Conservation (phyloP, 768 basidiomycete genomes). For the Phylloporus sp. region DNA sequence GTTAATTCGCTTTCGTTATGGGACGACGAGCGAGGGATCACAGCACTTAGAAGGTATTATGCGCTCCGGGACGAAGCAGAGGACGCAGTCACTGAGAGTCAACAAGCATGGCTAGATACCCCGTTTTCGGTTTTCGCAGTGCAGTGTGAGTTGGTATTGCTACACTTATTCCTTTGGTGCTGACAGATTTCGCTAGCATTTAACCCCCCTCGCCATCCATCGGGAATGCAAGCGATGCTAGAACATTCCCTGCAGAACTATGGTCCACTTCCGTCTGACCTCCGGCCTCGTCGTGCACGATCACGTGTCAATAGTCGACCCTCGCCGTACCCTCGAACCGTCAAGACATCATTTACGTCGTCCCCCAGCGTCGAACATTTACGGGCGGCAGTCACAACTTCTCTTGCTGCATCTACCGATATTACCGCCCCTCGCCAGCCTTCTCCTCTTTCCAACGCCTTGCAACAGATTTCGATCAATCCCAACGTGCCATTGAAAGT, state of each 20-base stretch:
- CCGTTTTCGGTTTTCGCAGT: conserved; percentile 67
- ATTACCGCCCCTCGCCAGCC: conserved; percentile 8
- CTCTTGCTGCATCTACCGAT: conserved; percentile 19
- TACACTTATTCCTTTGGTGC: not conserved
- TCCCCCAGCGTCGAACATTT: conserved; percentile 34
- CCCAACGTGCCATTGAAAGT: conserved; percentile 32
- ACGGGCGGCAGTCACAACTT: conserved; percentile 21
- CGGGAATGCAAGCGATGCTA: conserved; percentile 67
- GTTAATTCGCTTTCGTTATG: conserved; percentile 44
- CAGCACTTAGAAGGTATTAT: conserved; percentile 60
- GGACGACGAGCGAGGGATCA: conserved; percentile 67
- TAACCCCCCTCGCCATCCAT: conserved; percentile 57
- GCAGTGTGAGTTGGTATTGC: conserved; percentile 53
- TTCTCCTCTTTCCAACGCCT: conserved; percentile 25
- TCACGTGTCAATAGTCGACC: conserved; percentile 68
- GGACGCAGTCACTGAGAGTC: conserved; percentile 61
- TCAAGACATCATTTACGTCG: conserved; percentile 41
- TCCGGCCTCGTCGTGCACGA: conserved; percentile 55
- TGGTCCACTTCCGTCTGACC: conserved; percentile 67
- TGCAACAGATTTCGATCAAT: conserved; percentile 45
- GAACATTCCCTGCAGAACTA: conserved; percentile 69
- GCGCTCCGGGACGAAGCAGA: conserved; percentile 66
- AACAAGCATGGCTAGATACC: conserved; percentile 62
- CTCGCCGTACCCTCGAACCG: conserved; percentile 64
- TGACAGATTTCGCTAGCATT: conserved; percentile 47